phyloP scores from a whole-genome alignment of 345 rosid species.

The Isatis tinctoria region DNA sequence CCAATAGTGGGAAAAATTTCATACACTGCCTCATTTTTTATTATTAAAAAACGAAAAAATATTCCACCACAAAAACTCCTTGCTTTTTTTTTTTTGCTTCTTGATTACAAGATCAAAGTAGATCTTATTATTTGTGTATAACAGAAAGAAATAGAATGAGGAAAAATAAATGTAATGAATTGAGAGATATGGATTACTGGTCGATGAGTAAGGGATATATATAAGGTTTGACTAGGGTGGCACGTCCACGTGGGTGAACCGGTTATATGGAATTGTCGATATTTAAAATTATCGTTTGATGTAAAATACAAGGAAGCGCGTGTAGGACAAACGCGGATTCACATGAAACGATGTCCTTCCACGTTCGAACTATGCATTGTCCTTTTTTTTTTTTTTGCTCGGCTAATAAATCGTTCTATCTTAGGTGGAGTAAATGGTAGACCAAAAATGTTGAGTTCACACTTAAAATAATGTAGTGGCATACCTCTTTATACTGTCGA shows the following conservation, averaged over 20 bases:
- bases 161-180: constrained; percentile 16
- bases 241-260: constrained; percentile 22
- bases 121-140: background rate
- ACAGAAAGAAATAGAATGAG: background rate
- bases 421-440: too few species aligned
- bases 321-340: constrained; percentile 29
- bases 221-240: constrained; percentile 19
- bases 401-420: background rate
- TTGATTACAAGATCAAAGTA: background rate
- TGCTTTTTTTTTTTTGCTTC: background rate
- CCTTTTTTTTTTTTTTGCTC: background rate
- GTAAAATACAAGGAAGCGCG: constrained; percentile 27
- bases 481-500: background rate
- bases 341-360: constrained; percentile 25
- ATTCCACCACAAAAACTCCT: constrained; percentile 32
- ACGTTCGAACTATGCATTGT: constrained; percentile 10
- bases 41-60: background rate
- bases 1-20: constrained; percentile 19
- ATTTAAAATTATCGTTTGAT: background rate
- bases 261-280: background rate
- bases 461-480: background rate
- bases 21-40: constrained; percentile 10
- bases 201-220: constrained; percentile 2
- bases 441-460: background rate
- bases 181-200: constrained; percentile 4